Conservation (phyloP, 2,329 filamentous ascomycete genomes). For the Orbilia brochopaga region DNA sequence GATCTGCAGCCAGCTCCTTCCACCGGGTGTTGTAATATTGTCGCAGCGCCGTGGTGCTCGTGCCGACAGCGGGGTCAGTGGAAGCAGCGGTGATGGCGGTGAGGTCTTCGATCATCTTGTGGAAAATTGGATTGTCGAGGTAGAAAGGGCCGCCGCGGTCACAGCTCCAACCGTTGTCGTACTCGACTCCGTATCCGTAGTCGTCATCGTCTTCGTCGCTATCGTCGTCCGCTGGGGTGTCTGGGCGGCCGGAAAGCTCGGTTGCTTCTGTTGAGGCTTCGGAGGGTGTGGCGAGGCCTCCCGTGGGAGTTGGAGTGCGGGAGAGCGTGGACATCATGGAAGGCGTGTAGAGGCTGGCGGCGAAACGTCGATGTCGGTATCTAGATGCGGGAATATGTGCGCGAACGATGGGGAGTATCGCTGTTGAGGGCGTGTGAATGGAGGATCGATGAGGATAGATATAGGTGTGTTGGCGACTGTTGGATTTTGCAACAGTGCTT, state of each 20-base stretch:
- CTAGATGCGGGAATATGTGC: neutral
- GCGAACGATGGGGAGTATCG: neutral
- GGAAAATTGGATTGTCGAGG: slow-evolving; percentile 9
- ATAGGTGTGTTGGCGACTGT: slow-evolving; percentile 28
- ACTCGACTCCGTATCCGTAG: slow-evolving; percentile 3
- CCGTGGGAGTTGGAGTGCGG: slow-evolving; percentile 38
- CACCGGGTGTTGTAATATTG: slow-evolving; percentile 32
- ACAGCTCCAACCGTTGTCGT: too few relatives aligned
- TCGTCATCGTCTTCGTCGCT: slow-evolving; percentile 14
- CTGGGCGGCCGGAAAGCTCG: slow-evolving; percentile 17
- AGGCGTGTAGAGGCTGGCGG: neutral
- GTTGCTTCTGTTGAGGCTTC: slow-evolving; percentile 19
- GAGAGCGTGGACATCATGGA: slow-evolving; percentile 32
- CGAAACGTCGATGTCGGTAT: neutral
- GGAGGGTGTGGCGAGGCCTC: neutral
- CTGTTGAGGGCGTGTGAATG: neutral
- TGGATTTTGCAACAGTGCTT: slow-evolving; percentile 32
- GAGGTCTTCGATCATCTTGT: slow-evolving; percentile 1
- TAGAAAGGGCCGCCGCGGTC: slow-evolving; percentile 3
- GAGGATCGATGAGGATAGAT: neutral
- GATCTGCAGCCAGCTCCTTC: slow-evolving; percentile 7
- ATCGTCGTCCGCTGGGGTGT: too few relatives aligned
- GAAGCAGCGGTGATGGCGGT: slow-evolving; percentile 24
- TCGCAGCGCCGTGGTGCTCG: slow-evolving; percentile 11
- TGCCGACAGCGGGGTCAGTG: slow-evolving; percentile 9